Percentiles rank a stretch among this genome's conserved stretches.
Evolutionary conservation across 441 rosid species (phyloP).

Genomic region (Rhodomyrtus psidioides): DNA sequence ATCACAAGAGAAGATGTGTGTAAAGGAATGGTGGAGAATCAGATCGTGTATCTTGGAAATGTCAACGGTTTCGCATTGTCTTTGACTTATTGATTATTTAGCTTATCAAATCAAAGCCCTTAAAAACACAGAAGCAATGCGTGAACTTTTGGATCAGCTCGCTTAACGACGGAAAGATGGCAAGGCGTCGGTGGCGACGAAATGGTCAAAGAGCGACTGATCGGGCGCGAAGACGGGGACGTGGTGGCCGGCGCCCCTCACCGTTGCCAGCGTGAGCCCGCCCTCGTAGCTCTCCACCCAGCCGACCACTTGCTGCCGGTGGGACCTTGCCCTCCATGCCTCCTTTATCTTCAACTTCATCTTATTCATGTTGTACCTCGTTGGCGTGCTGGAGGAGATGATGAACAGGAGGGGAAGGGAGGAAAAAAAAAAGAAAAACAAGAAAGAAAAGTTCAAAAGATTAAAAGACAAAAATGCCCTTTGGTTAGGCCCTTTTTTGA

Average conservation of each 20-base stretch:
- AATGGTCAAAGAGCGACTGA: conserved; percentile 36
- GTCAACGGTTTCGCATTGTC: too few species aligned
- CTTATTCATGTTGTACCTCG: conserved; percentile 38
- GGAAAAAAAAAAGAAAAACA: too few species aligned
- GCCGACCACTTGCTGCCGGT: conserved; percentile 42
- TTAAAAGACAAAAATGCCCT: too few species aligned
- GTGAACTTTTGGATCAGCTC: background rate
- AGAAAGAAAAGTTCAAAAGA: too few species aligned
- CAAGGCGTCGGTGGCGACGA: conserved; percentile 23
- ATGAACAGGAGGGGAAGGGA: too few species aligned
- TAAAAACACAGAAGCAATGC: background rate
- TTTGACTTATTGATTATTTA: background rate
- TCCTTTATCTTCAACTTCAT: conserved; percentile 24
- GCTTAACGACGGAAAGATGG: conserved; percentile 30
- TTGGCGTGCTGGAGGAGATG: too few species aligned
- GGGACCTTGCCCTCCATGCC: conserved; percentile 54
- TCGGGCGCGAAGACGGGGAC: conserved; percentile 38
- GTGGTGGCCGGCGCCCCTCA: conserved; percentile 52
- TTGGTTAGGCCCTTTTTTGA: too few species aligned
- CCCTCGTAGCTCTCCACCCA: conserved; percentile 42
- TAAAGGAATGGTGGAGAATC: background rate
- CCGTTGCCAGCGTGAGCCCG: conserved; percentile 40
- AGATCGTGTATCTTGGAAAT: background rate
- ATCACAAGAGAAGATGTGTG: background rate
- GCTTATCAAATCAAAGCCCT: background rate